Evolutionary conservation across 2,329 filamentous ascomycete genomes (phyloP).

Genomic region (Claviceps sp.): DNA sequence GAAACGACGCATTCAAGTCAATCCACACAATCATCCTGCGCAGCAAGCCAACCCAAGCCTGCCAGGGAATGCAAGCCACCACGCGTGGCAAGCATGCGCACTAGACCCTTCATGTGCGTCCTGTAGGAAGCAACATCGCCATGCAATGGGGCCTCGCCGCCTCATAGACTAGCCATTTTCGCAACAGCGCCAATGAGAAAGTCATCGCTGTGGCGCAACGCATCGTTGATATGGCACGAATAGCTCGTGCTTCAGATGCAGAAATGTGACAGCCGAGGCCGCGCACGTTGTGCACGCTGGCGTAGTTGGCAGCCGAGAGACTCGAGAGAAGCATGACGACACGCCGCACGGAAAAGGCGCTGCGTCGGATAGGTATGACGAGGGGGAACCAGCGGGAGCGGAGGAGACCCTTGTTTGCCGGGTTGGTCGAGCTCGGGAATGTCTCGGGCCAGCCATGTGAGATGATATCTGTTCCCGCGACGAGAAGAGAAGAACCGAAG

Average conservation of each 20-base stretch:
- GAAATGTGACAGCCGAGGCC: slow-evolving; percentile 15
- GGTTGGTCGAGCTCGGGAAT: slow-evolving; percentile 17
- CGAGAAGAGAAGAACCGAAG: background rate
- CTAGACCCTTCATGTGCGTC: slow-evolving; percentile 33
- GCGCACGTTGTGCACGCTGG: slow-evolving; percentile 7
- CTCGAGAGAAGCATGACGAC: slow-evolving; percentile 14
- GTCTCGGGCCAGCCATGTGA: slow-evolving; percentile 18
- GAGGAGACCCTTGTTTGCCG: slow-evolving; percentile 12
- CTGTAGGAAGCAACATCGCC: slow-evolving; percentile 27
- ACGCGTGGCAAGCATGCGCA: slow-evolving; percentile 27
- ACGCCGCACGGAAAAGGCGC: slow-evolving; percentile 12
- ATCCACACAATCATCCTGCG: slow-evolving; percentile 26
- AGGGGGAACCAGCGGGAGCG: slow-evolving; percentile 16
- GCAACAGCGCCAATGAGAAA: too few relatives aligned
- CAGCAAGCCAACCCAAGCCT: slow-evolving; percentile 27
- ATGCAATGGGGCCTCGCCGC: slow-evolving; percentile 30
- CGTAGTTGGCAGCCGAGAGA: slow-evolving; percentile 13
- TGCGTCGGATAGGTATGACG: slow-evolving; percentile 10
- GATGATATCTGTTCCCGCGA: slow-evolving; percentile 8
- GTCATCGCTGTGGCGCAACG: too few relatives aligned
- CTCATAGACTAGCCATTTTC: too few relatives aligned
- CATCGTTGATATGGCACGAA: slow-evolving; percentile 19
- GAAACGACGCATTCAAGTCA: slow-evolving; percentile 12
- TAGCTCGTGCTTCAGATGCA: slow-evolving; percentile 33
- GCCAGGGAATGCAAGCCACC: slow-evolving; percentile 27